A percentile compares a stretch with the other conserved stretches of the same genome.
Conservation (phyloP, 805 yeast species). For the Debaryomyces maramus region DNA sequence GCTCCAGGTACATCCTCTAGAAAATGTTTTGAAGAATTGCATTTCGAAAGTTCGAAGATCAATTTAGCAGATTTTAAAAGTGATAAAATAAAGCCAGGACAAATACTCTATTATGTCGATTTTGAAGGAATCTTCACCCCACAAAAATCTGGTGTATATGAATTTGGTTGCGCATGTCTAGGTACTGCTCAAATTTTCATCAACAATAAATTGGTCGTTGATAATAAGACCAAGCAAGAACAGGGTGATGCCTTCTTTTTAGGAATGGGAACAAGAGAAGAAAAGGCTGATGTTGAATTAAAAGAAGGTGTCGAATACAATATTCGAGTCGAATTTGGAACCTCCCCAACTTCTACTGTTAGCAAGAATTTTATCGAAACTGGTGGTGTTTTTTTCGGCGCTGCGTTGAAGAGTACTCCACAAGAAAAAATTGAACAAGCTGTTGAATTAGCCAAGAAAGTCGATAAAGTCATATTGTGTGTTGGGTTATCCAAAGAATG, state of each 20-base stretch:
- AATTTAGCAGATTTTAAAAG: constrained; percentile 24
- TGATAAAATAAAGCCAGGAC: constrained; percentile 18
- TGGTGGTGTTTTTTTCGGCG: constrained; percentile 28
- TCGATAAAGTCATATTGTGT: constrained; percentile 52
- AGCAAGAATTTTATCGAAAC: constrained; percentile 14
- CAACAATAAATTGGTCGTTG: constrained; percentile 53
- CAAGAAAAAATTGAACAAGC: constrained; percentile 37
- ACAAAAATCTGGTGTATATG: constrained; percentile 48
- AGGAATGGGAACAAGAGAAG: constrained; percentile 56
- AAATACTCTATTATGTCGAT: constrained; percentile 41
- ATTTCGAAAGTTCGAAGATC: constrained; percentile 20
- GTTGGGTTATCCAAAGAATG: constrained; percentile 55
- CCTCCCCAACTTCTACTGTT: constrained; percentile 40
- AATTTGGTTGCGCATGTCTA: constrained; percentile 50
- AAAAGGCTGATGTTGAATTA: constrained; percentile 34
- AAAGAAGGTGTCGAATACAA: constrained; percentile 47
- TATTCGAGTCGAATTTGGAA: constrained; percentile 51
- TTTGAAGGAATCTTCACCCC: constrained; percentile 47
- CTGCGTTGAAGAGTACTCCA: constrained; percentile 16
- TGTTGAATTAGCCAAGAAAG: constrained; percentile 47
- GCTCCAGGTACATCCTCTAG: constrained; percentile 17
- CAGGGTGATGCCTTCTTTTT: constrained; percentile 51
- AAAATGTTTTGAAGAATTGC: constrained; percentile 15
- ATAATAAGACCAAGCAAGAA: constrained; percentile 53
- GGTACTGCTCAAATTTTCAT: constrained; percentile 59